phyloP scores from a whole-genome alignment of 331 rosid genomes.

The Acacia pycnantha region DNA sequence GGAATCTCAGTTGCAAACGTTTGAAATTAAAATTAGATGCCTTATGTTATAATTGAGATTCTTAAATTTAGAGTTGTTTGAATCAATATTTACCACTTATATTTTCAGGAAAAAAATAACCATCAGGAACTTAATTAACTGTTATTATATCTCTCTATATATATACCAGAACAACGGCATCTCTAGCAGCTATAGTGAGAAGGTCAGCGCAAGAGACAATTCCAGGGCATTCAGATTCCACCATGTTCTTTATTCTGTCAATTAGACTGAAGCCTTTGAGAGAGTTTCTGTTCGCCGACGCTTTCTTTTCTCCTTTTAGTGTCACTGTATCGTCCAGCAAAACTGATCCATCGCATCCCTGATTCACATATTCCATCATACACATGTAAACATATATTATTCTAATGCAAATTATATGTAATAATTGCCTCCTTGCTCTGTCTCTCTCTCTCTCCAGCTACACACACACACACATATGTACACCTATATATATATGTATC shows the following conservation, averaged over 20 bases:
- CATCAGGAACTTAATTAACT: not conserved
- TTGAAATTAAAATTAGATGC: too few relatives aligned
- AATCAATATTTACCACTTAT: not conserved
- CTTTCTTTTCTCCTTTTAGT: conserved; percentile 80
- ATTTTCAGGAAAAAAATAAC: not conserved
- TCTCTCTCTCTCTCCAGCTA: not conserved
- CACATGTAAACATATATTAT: not conserved
- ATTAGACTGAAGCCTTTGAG: conserved; percentile 61
- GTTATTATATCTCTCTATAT: too few relatives aligned
- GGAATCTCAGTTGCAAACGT: not conserved
- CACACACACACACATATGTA: not conserved
- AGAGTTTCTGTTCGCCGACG: conserved; percentile 57
- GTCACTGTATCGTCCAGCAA: conserved; percentile 79
- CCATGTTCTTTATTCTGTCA: conserved; percentile 74
- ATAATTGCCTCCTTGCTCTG: not conserved
- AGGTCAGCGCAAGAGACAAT: conserved; percentile 95
- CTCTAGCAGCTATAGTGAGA: conserved; percentile 97
- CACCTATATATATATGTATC: too few relatives aligned
- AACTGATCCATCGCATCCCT: conserved; percentile 97
- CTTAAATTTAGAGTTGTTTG: not conserved
- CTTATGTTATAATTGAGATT: not conserved
- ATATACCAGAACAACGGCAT: conserved; percentile 84
- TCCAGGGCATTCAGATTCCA: conserved; percentile 90
- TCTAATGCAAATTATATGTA: not conserved
- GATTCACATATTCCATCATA: conserved; percentile 1